These are phyloP conservation scores for Ramaria rubella DNA, from an alignment of 768 basidiomycete species.

Conservation along the genomic window DNA sequence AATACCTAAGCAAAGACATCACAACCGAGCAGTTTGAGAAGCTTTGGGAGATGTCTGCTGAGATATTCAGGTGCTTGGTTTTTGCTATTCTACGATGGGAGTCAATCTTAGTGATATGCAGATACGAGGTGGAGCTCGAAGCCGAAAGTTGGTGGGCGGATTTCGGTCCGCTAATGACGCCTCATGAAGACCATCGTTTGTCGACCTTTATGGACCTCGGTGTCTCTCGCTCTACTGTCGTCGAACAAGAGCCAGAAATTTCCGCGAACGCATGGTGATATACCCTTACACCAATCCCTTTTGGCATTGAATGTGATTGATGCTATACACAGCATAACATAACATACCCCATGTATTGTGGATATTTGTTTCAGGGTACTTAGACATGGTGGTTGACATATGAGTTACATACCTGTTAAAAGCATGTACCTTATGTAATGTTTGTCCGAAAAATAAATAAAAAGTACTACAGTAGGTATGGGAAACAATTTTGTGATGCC, in stretches of 20 bases:
- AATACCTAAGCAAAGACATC: constrained; percentile 29
- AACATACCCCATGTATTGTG: background rate
- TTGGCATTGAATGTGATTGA: too few species aligned
- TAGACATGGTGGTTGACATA: too few species aligned
- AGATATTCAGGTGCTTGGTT: constrained; percentile 38
- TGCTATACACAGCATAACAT: too few species aligned
- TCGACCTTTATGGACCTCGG: background rate
- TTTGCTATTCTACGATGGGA: background rate
- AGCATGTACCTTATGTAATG: too few species aligned
- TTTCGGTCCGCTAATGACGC: constrained; percentile 3
- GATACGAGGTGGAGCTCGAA: constrained; percentile 8
- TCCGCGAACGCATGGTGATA: too few species aligned
- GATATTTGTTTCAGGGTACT: background rate
- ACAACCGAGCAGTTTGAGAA: constrained; percentile 42
- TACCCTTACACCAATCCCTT: too few species aligned
- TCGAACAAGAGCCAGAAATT: too few species aligned
- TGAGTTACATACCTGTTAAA: too few species aligned
- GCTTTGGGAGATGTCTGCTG: constrained; percentile 49
- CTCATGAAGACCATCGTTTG: background rate
- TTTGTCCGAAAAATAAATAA: too few species aligned
- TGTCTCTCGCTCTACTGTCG: background rate
- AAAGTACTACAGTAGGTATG: too few species aligned
- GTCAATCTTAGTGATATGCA: background rate
- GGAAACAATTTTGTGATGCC: too few species aligned
- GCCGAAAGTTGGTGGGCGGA: constrained; percentile 5